A percentile compares a stretch with the other conserved stretches of the same genome.
Evolutionary conservation across 176 grass and related monocot genomes (phyloP).

Genomic region (Oryza glumipatula): DNA sequence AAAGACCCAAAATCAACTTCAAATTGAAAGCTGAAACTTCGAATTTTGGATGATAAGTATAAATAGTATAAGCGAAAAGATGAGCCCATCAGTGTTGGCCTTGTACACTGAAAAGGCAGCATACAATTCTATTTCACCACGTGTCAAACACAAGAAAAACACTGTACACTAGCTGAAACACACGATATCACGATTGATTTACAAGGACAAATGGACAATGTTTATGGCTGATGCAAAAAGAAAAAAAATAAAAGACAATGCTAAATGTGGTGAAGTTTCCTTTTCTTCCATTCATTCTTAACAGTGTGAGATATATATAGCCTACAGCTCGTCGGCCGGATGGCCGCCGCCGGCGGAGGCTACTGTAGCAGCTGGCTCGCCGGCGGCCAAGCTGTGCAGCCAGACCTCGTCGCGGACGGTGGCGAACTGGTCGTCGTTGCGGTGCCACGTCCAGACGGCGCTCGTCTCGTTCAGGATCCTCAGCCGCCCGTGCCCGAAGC

Average conservation of each 20-base stretch:
- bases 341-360: neutral
- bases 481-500: constrained; percentile 78
- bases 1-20: no score
- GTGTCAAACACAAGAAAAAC: no score
- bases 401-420: constrained; percentile 73
- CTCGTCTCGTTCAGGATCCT: constrained; percentile 52
- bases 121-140: no score
- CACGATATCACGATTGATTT: no score
- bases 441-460: constrained; percentile 82
- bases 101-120: no score
- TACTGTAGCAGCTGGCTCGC: neutral
- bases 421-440: constrained; percentile 59
- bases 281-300: neutral
- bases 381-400: constrained; percentile 49
- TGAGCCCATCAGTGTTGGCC: no score
- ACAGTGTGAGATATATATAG: neutral
- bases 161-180: no score
- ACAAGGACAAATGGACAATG: no score
- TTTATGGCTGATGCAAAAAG: neutral
- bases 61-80: no score
- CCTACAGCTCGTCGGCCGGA: constrained; percentile 46
- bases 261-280: neutral
- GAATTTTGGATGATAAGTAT: no score
- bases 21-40: no score
- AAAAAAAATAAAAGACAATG: neutral